phyloP scores from a whole-genome alignment of 768 basidiomycete genomes.

The Gyrodon lividus region DNA sequence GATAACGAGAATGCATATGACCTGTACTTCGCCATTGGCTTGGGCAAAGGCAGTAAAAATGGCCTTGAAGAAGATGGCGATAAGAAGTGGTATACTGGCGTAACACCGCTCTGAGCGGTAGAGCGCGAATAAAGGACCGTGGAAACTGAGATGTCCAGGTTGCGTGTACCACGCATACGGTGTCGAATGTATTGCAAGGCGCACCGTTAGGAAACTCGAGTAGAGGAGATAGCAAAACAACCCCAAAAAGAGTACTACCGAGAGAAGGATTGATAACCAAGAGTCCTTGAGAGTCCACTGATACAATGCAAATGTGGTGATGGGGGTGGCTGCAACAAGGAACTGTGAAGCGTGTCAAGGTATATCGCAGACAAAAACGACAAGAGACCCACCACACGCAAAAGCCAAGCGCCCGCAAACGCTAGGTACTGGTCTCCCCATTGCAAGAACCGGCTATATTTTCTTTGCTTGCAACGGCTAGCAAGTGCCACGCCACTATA shows the following conservation, averaged over 20 bases:
- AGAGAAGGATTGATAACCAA: slow-evolving; percentile 79
- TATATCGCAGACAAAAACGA: not conserved
- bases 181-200: slow-evolving; percentile 41
- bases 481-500: slow-evolving; percentile 42
- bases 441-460: slow-evolving; percentile 15
- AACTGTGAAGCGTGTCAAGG: slow-evolving; percentile 37
- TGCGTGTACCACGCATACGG: slow-evolving; percentile 40
- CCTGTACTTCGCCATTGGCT: slow-evolving; percentile 61
- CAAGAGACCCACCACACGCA: slow-evolving; percentile 59
- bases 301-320: slow-evolving; percentile 77
- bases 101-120: slow-evolving; percentile 68
- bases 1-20: slow-evolving; percentile 62
- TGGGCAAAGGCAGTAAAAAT: slow-evolving; percentile 70
- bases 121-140: slow-evolving; percentile 63
- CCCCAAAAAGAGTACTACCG: slow-evolving; percentile 62
- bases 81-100: slow-evolving; percentile 58
- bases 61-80: slow-evolving; percentile 63
- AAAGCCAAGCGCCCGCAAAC: slow-evolving; percentile 57
- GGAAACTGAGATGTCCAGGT: slow-evolving; percentile 36
- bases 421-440: slow-evolving; percentile 38
- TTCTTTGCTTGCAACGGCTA: slow-evolving; percentile 19
- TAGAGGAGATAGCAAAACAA: slow-evolving; percentile 50
- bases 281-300: slow-evolving; percentile 93
- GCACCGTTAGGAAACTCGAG: slow-evolving; percentile 48
- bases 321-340: slow-evolving; percentile 64